Evolutionary conservation across 805 yeast species (phyloP).

Genomic region (Brettanomyces custersianus): DNA sequence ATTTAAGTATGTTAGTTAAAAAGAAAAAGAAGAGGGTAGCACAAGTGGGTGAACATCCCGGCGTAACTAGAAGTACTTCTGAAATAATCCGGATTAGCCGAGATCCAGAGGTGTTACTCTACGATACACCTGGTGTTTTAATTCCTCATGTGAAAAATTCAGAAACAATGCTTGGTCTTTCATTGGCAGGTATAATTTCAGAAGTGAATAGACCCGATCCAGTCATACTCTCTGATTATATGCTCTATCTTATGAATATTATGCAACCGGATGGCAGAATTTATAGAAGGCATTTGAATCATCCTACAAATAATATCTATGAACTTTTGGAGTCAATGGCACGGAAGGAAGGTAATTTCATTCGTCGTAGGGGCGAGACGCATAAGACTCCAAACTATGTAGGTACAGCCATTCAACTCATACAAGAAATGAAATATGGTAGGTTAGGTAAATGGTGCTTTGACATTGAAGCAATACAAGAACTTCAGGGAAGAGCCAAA

Average conservation of each 20-base stretch:
- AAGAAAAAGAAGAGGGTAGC: slow-evolving; percentile 53
- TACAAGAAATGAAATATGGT: slow-evolving; percentile 54
- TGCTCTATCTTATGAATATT: slow-evolving; percentile 64
- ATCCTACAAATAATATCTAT: slow-evolving; percentile 68
- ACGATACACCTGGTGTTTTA: slow-evolving; percentile 92
- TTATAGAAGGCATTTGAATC: slow-evolving; percentile 37
- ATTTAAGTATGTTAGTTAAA: slow-evolving; percentile 12
- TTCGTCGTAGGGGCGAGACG: slow-evolving; percentile 16
- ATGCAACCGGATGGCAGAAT: slow-evolving; percentile 39
- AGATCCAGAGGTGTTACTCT: slow-evolving; percentile 57
- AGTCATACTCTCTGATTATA: slow-evolving; percentile 75
- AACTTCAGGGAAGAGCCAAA: neutral
- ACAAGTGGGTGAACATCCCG: slow-evolving; percentile 78
- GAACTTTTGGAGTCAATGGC: slow-evolving; percentile 45
- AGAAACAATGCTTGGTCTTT: slow-evolving; percentile 65
- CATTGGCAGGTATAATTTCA: slow-evolving; percentile 69
- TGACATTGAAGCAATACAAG: slow-evolving; percentile 13
- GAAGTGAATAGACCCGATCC: slow-evolving; percentile 59
- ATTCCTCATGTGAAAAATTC: slow-evolving; percentile 61
- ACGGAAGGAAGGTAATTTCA: slow-evolving; percentile 23
- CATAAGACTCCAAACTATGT: slow-evolving; percentile 35
- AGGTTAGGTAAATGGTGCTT: slow-evolving; percentile 27
- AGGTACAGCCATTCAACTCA: slow-evolving; percentile 58
- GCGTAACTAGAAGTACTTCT: slow-evolving; percentile 75
- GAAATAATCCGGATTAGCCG: slow-evolving; percentile 58